These are phyloP conservation scores for Macaranga tanarius DNA, from an alignment of 441 rosid species.

Conservation along the genomic window DNA sequence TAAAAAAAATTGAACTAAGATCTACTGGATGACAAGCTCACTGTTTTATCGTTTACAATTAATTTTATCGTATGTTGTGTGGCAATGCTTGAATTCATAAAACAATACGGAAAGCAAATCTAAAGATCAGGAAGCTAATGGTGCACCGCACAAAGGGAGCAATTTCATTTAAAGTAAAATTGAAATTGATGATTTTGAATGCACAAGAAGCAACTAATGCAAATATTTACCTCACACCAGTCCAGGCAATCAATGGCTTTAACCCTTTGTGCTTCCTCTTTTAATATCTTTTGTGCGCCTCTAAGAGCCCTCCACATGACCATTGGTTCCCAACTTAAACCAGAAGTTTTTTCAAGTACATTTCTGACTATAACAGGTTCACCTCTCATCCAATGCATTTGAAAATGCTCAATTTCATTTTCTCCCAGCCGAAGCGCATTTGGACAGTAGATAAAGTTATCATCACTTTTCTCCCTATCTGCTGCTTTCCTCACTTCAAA, in stretches of 20 bases:
- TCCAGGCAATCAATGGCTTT: constrained; percentile 70
- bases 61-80: background rate
- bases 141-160: background rate
- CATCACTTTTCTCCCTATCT: constrained; percentile 45
- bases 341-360: constrained; percentile 64
- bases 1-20: background rate
- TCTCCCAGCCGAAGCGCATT: constrained; percentile 39
- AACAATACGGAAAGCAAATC: background rate
- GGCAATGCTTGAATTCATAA: background rate
- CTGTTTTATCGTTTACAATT: background rate
- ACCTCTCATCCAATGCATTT: constrained; percentile 73
- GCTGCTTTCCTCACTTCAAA: constrained; percentile 63
- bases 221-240: constrained; percentile 60
- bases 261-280: constrained; percentile 44
- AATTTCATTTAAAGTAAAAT: background rate
- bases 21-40: background rate
- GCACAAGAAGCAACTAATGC: constrained; percentile 12
- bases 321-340: constrained; percentile 91
- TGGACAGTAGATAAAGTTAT: constrained; percentile 69
- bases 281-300: constrained; percentile 39
- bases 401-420: constrained; percentile 64
- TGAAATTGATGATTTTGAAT: background rate
- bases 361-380: constrained; percentile 77
- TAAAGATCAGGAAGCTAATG: background rate
- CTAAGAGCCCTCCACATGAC: constrained; percentile 87